Evolutionary conservation across 2,329 filamentous ascomycete genomes (phyloP), one percentile per base, ranked within the genome.

Genomic region (Beauveria asiatica): DNA sequence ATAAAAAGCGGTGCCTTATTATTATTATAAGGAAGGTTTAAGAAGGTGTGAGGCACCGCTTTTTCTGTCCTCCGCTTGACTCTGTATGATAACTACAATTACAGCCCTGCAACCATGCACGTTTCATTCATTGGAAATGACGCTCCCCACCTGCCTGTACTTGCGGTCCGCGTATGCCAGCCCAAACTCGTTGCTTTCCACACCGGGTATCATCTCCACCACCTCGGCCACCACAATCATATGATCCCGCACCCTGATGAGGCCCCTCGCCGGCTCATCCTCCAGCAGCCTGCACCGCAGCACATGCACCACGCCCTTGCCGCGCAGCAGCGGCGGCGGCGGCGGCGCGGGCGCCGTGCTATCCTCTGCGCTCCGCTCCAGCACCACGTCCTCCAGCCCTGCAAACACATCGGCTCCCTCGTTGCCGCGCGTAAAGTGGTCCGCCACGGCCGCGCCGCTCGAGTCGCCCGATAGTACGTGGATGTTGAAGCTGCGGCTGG

Each of bases 211-310:
- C 59, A 81, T 77, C 58, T 78, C 77, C 42, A 76, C 61, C 49
- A 82, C 79, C 68, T 82, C 78, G 5, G 77, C 80, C 1, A 81
- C 71, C 6, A 82, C 78, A 62, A 82, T 76, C 10, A 80, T 75
- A 69, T 82, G 80, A 60, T 82, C 80, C 46, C 77, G 70, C 9
- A 82, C 78, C 46, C 67, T 70, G n/a, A 82, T 66, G 16, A 82
- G 64, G 0, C 79, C 79, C 5, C 64, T 64, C 8, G 67, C 61
- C 0, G 75, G 70, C 46, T 73, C 72, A 27, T 78, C 76, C 13
- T 69, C 67, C 16, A 80, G 57, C 17, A 82, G 65, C 62, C 64
- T 69, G 56, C 78, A 81, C 62, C 70, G 67, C 45, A 81, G 59
- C 23, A 80, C 77, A 64, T 78, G 79, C 66, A 80, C 65, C n/a